phyloP scores from a whole-genome alignment of 352 stramenopile genomes.

The Globisporangium paroecandrum region DNA sequence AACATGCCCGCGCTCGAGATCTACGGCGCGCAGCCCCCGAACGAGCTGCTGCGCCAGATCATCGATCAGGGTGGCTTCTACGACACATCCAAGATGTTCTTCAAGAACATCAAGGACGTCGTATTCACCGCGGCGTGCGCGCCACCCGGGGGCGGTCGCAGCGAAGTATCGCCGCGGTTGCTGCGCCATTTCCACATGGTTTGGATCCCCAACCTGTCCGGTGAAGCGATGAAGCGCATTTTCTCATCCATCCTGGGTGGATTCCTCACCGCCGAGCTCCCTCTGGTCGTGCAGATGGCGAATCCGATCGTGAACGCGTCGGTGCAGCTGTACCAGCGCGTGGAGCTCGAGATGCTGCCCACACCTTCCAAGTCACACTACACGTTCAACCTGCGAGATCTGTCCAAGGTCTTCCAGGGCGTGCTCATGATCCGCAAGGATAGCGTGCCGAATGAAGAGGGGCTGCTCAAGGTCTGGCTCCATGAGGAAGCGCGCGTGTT shows the following conservation, averaged over 20 bases:
- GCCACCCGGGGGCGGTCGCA: constrained; percentile 82
- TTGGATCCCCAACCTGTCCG: constrained; percentile 86
- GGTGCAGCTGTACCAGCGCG: constrained; percentile 84
- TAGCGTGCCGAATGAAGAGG: constrained; percentile 63
- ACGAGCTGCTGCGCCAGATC: constrained; percentile 89
- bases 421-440: constrained; percentile 87
- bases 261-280: constrained; percentile 73
- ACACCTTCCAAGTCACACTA: constrained; percentile 89
- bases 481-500: constrained; percentile 92
- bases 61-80: constrained; percentile 90
- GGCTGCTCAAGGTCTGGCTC: constrained; percentile 85
- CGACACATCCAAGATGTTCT: constrained; percentile 92
- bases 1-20: constrained; percentile 93
- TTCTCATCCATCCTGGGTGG: constrained; percentile 89
- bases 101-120: constrained; percentile 89
- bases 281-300: constrained; percentile 68
- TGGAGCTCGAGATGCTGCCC: constrained; percentile 87
- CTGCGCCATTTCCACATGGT: constrained; percentile 91
- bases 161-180: constrained; percentile 82
- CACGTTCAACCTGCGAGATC: constrained; percentile 85
- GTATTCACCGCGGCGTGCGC: constrained; percentile 83
- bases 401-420: constrained; percentile 86
- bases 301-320: constrained; percentile 83
- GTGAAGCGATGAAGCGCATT: constrained; percentile 84
- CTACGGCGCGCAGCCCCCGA: constrained; percentile 91